Percentiles rank a stretch among this genome's conserved stretches.
These are phyloP conservation scores for Monosporascus ibericus DNA, from an alignment of 2,329 filamentous ascomycete genomes.

Conservation along the genomic window DNA sequence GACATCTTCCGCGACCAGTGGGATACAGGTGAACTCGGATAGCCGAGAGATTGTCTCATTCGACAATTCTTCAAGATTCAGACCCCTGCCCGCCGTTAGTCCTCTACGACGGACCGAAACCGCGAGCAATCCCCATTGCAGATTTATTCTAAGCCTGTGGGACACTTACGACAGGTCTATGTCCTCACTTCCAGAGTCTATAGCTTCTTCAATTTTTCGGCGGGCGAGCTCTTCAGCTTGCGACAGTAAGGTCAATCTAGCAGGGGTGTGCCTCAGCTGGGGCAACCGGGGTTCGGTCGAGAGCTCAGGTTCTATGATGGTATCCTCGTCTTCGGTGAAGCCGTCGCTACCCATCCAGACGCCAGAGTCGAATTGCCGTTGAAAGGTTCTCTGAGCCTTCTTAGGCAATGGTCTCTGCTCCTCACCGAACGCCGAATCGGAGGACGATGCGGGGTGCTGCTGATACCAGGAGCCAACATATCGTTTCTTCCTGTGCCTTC, in stretches of 20 bases:
- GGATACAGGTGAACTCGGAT: constrained; percentile 47
- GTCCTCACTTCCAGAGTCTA: constrained; percentile 52
- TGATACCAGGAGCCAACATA: constrained; percentile 65
- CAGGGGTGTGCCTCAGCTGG: constrained; percentile 26
- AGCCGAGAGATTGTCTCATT: constrained; percentile 53
- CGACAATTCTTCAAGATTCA: constrained; percentile 37
- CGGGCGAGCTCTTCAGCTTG: constrained; percentile 39
- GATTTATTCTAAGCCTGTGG: neutral
- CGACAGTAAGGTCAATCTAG: constrained; percentile 22
- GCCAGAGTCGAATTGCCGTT: constrained; percentile 60
- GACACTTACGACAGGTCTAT: constrained; percentile 57
- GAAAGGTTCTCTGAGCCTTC: constrained; percentile 44
- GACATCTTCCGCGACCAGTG: constrained; percentile 47
- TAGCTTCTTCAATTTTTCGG: constrained; percentile 41
- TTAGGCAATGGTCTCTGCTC: constrained; percentile 25
- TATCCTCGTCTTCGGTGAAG: constrained; percentile 40
- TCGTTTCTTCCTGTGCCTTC: constrained; percentile 52
- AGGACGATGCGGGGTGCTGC: constrained; percentile 47
- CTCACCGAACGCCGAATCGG: constrained; percentile 42
- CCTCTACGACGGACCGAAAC: neutral
- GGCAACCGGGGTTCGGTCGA: constrained; percentile 30
- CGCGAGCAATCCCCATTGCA: neutral
- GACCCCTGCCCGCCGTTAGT: constrained; percentile 1
- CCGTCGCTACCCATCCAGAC: constrained; percentile 62
- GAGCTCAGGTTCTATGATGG: constrained; percentile 28